Base-by-base conservation (phyloP, 2,329 filamentous ascomycete species). In the Aaosphaeria pasadenensis region DNA sequence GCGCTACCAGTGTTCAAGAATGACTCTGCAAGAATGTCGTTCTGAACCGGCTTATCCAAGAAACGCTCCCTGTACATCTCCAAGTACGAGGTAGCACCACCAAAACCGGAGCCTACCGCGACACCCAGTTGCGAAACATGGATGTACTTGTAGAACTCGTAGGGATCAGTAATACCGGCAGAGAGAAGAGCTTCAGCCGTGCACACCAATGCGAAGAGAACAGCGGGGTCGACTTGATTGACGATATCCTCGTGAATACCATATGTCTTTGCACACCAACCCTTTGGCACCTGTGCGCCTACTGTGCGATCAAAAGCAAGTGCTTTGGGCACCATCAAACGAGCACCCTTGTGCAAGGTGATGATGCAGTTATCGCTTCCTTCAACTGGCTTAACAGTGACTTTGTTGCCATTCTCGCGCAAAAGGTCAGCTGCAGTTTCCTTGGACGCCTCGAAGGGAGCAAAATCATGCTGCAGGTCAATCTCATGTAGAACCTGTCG, bases 161-260 rank as follows among this genome's bases (percentile, higher is more conserved):
- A 64, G 1, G 65, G 50, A 49, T 73, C 59, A 13, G 58, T 68
- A 31, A 74, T 58, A 2, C 70, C 70, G 2, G 70, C 65, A 1
- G 51, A 58, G 2, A 66, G 48, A 30, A 72, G 54, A 1, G 71
- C 65, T 50, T 72, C 71, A 6, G 56, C 56, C 0, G 59, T 56
- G 40, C 60, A 66, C 6, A 61, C 54, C 2, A 72, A 43, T 5
- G 62, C 54, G 50, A 69, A 71, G 4, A 71, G 55, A 0, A 69
- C 70, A 9, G 59, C 57, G 5, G 60, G 62, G 48, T 73, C 70
- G 2, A 70, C 67, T 46, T 70, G 68, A 11, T 51, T 44, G 36
- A 69, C 59, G 30, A 72, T 64, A 30, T 73, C 70, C 5, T 65
- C 57, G 1, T 67, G 56, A n/a, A 73, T 64, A 7, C 71, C 71